Conservation (phyloP, 306 rosid genomes). For the Malus sieversii region DNA sequence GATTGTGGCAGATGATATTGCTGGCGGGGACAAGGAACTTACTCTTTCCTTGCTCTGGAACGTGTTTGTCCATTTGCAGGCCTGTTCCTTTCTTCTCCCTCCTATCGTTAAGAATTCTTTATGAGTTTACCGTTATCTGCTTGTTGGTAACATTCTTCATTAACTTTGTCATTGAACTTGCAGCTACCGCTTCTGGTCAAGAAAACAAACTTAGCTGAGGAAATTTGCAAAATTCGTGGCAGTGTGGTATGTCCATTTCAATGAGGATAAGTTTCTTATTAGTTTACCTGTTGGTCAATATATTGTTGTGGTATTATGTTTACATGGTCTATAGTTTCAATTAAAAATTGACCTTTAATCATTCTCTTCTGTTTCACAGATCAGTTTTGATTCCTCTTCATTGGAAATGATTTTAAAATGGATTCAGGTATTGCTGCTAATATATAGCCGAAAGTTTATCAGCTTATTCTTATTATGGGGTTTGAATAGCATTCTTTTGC, state of each 20-base stretch:
- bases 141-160: constrained; percentile 5
- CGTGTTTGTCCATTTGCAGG: constrained; percentile 84
- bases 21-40: constrained; percentile 75
- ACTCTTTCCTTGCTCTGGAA: constrained; percentile 82
- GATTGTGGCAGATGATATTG: constrained; percentile 62
- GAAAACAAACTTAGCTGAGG: constrained; percentile 55
- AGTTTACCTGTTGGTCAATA: background rate
- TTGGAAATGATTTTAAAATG: constrained; percentile 73
- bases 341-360: background rate
- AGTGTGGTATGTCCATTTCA: constrained; percentile 34
- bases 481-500: background rate
- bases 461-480: background rate
- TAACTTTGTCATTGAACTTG: constrained; percentile 23
- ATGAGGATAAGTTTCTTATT: constrained; percentile 1
- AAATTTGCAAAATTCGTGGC: constrained; percentile 68
- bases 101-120: background rate
- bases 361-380: constrained; percentile 33
- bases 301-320: background rate
- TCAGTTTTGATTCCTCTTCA: constrained; percentile 34
- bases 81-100: constrained; percentile 14
- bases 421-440: constrained; percentile 57
- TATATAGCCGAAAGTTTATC: background rate
- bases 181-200: constrained; percentile 89
- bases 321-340: background rate
- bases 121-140: constrained; percentile 3